phyloP scores from a whole-genome alignment of 768 basidiomycete species.

The Erythrobasidium yunnanense region DNA sequence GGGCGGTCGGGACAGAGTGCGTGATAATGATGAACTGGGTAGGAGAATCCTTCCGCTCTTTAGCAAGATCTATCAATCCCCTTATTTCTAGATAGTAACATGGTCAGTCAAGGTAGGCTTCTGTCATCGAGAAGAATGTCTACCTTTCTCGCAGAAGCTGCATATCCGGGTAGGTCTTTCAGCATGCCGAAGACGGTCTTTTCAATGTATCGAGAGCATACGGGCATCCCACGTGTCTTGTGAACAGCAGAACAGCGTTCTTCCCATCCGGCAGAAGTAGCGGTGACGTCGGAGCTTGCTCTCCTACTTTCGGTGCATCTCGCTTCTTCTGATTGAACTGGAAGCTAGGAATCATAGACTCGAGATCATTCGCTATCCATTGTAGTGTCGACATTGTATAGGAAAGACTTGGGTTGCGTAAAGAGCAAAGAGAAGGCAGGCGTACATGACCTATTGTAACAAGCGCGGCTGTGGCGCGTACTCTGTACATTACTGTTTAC shows the following conservation, averaged over 20 bases:
- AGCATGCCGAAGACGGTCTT: background rate
- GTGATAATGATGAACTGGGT: conserved; percentile 24
- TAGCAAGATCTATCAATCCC: conserved; percentile 3
- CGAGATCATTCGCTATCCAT: conserved; percentile 23
- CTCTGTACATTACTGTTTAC: too few relatives aligned
- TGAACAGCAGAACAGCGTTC: conserved; percentile 1
- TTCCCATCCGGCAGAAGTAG: conserved; percentile 7
- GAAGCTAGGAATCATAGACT: conserved; percentile 14
- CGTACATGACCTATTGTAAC: background rate
- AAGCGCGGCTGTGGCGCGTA: background rate
- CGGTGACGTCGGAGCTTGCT: conserved; percentile 20
- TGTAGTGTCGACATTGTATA: conserved; percentile 1
- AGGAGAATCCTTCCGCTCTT: background rate
- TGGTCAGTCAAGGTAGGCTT: background rate
- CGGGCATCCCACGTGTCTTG: conserved; percentile 23
- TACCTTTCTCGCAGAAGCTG: conserved; percentile 21
- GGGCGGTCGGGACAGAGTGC: conserved; percentile 11
- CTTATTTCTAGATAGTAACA: conserved; percentile 8
- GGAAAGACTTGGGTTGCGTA: background rate
- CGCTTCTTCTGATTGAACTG: background rate
- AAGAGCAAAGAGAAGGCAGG: background rate
- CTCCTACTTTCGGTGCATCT: background rate
- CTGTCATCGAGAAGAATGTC: background rate
- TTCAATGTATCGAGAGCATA: too few relatives aligned
- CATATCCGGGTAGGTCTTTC: background rate